These are phyloP conservation scores for Gymnopilus dilepis DNA, from an alignment of 768 basidiomycete genomes.

Conservation along the genomic window DNA sequence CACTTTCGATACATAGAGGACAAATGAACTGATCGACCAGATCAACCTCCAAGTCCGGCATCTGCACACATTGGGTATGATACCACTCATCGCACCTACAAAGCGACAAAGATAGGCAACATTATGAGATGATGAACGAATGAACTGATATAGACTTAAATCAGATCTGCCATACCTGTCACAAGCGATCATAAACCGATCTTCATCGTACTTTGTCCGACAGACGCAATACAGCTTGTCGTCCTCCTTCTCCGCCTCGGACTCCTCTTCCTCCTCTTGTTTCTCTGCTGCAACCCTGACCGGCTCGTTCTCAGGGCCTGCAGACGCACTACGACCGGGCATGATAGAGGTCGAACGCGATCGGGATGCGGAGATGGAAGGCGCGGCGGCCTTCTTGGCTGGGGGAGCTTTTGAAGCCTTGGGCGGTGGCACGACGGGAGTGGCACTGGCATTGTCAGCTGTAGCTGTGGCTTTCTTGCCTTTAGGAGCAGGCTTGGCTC, in stretches of 20 bases:
- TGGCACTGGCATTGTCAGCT: conserved; percentile 28
- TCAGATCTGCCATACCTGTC: conserved; percentile 65
- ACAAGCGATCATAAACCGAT: conserved; percentile 91
- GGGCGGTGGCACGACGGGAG: conserved; percentile 12
- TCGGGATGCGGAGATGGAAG: conserved; percentile 43
- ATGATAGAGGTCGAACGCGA: conserved; percentile 77
- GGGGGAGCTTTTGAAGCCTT: conserved; percentile 23
- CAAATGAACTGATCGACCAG: conserved; percentile 94
- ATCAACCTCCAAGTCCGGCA: conserved; percentile 82
- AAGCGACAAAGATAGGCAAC: not conserved
- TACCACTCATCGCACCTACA: conserved; percentile 94
- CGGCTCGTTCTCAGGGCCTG: conserved; percentile 40
- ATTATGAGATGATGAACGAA: not conserved
- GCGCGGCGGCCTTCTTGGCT: conserved; percentile 40
- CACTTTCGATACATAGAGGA: conserved; percentile 78
- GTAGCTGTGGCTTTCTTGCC: conserved; percentile 30
- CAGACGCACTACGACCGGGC: conserved; percentile 47
- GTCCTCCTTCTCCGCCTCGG: conserved; percentile 51
- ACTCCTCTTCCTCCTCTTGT: conserved; percentile 55
- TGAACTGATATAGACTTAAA: not conserved
- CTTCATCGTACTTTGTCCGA: conserved; percentile 86
- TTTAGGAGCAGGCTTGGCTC: conserved; percentile 19
- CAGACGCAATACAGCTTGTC: conserved; percentile 90
- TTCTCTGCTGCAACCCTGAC: conserved; percentile 42
- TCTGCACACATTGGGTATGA: conserved; percentile 83